These are phyloP conservation scores for Trichophyton benhamiae DNA, from an alignment of 2,329 filamentous ascomycete species.

Conservation along the genomic window DNA sequence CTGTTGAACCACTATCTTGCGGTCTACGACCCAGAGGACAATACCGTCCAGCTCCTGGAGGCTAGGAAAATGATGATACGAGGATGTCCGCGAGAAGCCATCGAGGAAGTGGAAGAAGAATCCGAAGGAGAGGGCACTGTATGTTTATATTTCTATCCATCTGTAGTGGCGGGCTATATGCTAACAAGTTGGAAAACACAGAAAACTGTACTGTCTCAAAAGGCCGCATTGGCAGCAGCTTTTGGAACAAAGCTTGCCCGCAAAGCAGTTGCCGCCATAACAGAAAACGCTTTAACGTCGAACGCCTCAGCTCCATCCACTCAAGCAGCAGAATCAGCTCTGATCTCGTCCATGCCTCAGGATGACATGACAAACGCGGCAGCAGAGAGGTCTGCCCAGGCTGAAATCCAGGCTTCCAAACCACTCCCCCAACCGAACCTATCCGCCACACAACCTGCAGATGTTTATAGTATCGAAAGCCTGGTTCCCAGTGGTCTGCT, in stretches of 20 bases:
- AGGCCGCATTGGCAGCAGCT: slow-evolving; percentile 35
- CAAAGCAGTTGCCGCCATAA: slow-evolving; percentile 36
- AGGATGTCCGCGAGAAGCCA: slow-evolving; percentile 30
- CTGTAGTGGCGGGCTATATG: background rate
- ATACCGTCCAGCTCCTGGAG: slow-evolving; percentile 43
- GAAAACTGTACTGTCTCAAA: slow-evolving; percentile 29
- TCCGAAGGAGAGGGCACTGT: slow-evolving; percentile 15
- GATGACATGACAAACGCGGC: slow-evolving; percentile 22
- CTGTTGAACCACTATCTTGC: slow-evolving; percentile 49
- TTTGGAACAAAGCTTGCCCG: slow-evolving; percentile 41
- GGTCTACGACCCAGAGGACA: slow-evolving; percentile 44
- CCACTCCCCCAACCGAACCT: slow-evolving; percentile 35
- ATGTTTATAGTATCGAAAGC: slow-evolving; percentile 34
- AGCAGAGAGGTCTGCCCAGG: slow-evolving; percentile 26
- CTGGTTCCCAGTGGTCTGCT: slow-evolving; percentile 32
- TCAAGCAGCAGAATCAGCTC: slow-evolving; percentile 31
- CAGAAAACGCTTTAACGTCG: slow-evolving; percentile 37
- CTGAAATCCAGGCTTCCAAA: slow-evolving; percentile 35
- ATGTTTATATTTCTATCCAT: background rate
- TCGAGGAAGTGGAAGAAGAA: slow-evolving; percentile 19
- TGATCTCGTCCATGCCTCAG: slow-evolving; percentile 32
- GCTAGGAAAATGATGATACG: slow-evolving; percentile 45
- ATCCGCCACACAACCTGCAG: slow-evolving; percentile 30
- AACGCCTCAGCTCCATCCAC: slow-evolving; percentile 25
- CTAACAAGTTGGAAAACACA: slow-evolving; percentile 10